Conservation (phyloP, 2,329 filamentous ascomycete species). For the Fusarium sp. region DNA sequence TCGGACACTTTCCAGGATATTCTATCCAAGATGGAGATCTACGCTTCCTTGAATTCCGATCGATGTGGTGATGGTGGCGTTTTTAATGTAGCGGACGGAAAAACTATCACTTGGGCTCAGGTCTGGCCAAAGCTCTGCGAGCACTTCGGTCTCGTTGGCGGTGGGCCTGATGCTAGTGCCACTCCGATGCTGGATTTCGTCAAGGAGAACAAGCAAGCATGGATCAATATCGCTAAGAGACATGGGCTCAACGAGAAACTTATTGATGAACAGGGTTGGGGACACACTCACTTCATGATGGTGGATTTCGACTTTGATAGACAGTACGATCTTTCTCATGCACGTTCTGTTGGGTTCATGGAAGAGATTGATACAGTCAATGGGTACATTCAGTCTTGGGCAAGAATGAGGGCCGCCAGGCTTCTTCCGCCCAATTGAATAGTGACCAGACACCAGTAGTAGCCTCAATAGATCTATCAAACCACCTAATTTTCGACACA, state of each 20-base stretch:
- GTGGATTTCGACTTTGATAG: conserved; percentile 35
- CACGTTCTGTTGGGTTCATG: conserved; percentile 22
- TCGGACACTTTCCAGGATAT: conserved; percentile 35
- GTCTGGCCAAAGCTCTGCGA: conserved; percentile 27
- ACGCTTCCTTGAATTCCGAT: conserved; percentile 16
- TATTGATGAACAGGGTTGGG: conserved; percentile 9
- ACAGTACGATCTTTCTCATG: conserved; percentile 25
- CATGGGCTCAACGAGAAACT: conserved; percentile 13
- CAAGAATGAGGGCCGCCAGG: conserved; percentile 28
- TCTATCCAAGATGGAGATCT: conserved; percentile 30
- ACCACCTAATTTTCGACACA: too few species aligned
- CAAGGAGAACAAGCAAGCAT: conserved; percentile 10
- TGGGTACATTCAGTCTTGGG: conserved; percentile 15
- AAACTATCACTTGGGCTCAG: conserved; percentile 22
- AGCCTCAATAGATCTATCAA: too few species aligned
- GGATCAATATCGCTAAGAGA: conserved; percentile 10
- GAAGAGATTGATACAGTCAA: conserved; percentile 27
- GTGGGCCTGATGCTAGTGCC: background rate
- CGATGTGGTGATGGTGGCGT: conserved; percentile 18
- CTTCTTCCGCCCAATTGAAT: conserved; percentile 12
- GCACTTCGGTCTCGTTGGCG: conserved; percentile 25
- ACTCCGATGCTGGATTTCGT: conserved; percentile 21
- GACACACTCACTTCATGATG: conserved; percentile 21
- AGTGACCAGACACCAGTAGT: too few species aligned
- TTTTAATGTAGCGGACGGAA: conserved; percentile 29